Conservation (phyloP, 768 basidiomycete species). For the Xerocomus spinulosus region DNA sequence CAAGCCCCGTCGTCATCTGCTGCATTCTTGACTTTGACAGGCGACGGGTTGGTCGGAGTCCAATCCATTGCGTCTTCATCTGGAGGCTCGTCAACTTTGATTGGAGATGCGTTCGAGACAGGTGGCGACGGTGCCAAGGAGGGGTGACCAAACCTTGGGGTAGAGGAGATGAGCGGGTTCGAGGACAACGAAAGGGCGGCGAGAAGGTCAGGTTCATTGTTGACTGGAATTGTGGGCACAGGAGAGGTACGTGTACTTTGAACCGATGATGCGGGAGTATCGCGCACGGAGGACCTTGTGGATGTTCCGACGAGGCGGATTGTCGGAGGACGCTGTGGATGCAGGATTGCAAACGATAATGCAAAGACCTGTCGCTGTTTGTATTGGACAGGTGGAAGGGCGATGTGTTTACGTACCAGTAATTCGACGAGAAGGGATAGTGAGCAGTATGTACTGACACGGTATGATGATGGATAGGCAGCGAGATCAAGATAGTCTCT, state of each 20-base stretch:
- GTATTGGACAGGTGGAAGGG: not conserved
- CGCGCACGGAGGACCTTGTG: conserved; percentile 33
- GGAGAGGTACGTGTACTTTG: conserved; percentile 24
- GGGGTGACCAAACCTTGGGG: conserved; percentile 67
- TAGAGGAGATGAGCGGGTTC: conserved; percentile 47
- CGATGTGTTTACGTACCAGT: conserved; percentile 43
- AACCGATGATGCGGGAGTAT: conserved; percentile 36
- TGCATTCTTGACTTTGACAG: conserved; percentile 19
- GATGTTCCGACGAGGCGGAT: conserved; percentile 66
- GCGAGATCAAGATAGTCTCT: conserved; percentile 37
- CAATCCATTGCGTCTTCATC: conserved; percentile 58
- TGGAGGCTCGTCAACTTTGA: conserved; percentile 25
- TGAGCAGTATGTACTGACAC: conserved; percentile 44
- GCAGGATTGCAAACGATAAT: conserved; percentile 51
- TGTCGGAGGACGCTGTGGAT: conserved; percentile 62
- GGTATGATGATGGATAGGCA: conserved; percentile 32
- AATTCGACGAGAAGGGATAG: conserved; percentile 49
- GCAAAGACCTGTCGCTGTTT: conserved; percentile 41
- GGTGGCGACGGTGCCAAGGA: conserved; percentile 42
- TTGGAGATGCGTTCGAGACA: conserved; percentile 21
- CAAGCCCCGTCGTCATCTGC: conserved; percentile 39
- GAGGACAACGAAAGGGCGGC: conserved; percentile 62
- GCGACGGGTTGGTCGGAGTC: conserved; percentile 49
- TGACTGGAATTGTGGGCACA: conserved; percentile 19
- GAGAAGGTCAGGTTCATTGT: conserved; percentile 53